Conservation (phyloP, 108 stramenopile genomes). For the Cyclostephanos tholiformis region DNA sequence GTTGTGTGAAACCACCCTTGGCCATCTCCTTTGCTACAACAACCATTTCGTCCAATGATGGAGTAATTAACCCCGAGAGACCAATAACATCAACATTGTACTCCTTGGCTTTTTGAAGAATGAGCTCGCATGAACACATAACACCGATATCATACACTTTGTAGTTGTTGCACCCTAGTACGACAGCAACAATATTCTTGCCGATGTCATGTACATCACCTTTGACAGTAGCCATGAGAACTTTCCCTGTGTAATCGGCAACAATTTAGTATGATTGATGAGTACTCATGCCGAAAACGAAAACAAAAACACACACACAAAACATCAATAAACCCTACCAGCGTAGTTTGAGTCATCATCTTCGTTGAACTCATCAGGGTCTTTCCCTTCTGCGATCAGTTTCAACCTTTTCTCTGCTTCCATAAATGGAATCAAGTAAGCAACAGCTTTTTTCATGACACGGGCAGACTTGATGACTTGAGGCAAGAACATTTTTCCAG, state of each 20-base stretch:
- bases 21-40: conserved; percentile 97
- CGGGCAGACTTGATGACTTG: conserved; percentile 99
- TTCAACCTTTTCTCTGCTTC: conserved; percentile 95
- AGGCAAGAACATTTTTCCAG: conserved; percentile 99
- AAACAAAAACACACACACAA: not conserved
- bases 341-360: conserved; percentile 91
- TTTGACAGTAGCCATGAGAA: conserved; percentile 99
- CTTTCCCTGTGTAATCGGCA: conserved; percentile 66
- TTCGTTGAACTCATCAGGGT: conserved; percentile 78
- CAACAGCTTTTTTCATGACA: conserved; percentile 99
- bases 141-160: conserved; percentile 99
- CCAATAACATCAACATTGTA: conserved; percentile 97
- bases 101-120: conserved; percentile 93
- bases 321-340: conserved; percentile 32
- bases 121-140: conserved; percentile 95
- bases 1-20: conserved; percentile 93
- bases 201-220: conserved; percentile 99
- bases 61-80: conserved; percentile 98
- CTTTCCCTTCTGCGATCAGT: conserved; percentile 84
- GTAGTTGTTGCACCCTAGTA: conserved; percentile 99
- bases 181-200: conserved; percentile 99
- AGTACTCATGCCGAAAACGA: not conserved
- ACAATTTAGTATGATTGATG: not conserved
- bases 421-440: conserved; percentile 98
- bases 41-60: conserved; percentile 99